Base-by-base conservation (phyloP, 257 asterid genomes). In the Salvia rosmarinus region DNA sequence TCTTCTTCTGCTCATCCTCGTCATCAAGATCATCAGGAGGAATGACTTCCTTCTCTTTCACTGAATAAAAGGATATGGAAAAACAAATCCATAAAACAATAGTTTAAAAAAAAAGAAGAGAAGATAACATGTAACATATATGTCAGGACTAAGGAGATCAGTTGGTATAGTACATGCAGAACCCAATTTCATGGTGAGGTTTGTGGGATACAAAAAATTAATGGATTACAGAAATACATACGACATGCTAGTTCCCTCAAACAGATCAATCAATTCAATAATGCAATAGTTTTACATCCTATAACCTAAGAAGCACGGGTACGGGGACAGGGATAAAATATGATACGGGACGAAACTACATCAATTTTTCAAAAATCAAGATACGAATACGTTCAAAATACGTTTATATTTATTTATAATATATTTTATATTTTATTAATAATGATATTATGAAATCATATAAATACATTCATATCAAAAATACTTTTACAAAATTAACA, bases 1-100 rank as follows among this genome's bases (percentile, higher is more conserved):
- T 82, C 84, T 95, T 94, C 21, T 14, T 83, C 16, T 61, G 83
- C 42, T 64, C 80, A 35, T 85, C 91, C 72, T 76, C 92, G 34
- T 77, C 85, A 64, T 75, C 88, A 71, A 11, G 28, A 58, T 82
- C 86, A 62, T 87, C 90, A 14, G 78, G 80, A 67, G 76, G 85
- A 64, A 79, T 30, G 68, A 71, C 67, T 70, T 79, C 92, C 71
- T 73, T 80, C 42, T 77, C 88, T 63, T 78, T 85, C 65, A 62
- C 96, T 85, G 81, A 44, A 68, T 6, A 71, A 64, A 55, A 56
- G 47, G 43, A 49, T 56, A 42, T 46, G 10, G 64, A 66, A 69
- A 79, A 51, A 39, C 34, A 59, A 60, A 56, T 32, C 55, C 49
- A 56, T 68, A 14, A 14, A 57, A 51, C 70, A 21, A 54, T 57